Evolutionary conservation across 306 rosid genomes (phyloP).

Genomic region (Neltuma alba): DNA sequence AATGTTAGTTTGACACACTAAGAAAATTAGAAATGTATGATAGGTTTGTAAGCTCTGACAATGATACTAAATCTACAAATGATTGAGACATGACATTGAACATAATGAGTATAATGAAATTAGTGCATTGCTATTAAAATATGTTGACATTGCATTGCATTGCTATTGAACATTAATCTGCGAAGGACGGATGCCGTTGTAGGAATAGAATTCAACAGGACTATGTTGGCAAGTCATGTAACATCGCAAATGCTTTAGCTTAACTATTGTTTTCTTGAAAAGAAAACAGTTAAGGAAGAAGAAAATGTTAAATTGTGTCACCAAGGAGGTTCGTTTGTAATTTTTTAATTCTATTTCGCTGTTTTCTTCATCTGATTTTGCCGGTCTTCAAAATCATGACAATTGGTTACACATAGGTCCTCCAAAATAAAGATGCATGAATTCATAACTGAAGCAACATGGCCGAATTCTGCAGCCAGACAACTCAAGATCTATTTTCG

Average conservation of each 20-base stretch:
- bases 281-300: neutral
- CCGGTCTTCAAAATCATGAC: neutral
- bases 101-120: neutral
- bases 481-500: no score
- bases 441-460: neutral
- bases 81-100: neutral
- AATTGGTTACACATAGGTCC: neutral
- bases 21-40: neutral
- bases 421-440: neutral
- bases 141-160: no score
- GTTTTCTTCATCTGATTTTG: neutral
- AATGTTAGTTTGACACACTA: neutral
- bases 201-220: neutral
- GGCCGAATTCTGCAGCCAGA: neutral
- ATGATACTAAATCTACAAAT: neutral
- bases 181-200: neutral
- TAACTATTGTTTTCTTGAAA: neutral
- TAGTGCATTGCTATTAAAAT: neutral
- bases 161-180: neutral
- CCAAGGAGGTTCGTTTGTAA: neutral
- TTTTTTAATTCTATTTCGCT: neutral
- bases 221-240: neutral
- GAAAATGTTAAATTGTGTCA: neutral
- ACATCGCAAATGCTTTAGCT: neutral
- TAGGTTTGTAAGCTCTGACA: neutral